Evolutionary conservation across 257 asterid genomes (phyloP), one percentile per base, ranked within the genome.

Genomic region (Vinca minor): DNA sequence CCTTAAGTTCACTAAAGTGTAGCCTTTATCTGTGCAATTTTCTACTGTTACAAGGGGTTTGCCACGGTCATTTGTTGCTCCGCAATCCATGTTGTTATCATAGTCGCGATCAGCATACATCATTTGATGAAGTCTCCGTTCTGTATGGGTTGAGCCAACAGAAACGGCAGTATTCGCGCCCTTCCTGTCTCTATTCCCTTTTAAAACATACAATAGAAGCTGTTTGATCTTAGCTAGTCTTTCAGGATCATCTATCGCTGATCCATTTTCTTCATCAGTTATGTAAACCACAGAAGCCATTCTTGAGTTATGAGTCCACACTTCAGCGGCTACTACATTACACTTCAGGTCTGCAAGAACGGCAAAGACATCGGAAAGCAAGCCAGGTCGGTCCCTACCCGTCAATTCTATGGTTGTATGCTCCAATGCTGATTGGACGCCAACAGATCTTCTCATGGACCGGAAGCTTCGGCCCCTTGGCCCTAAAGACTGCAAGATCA

Each of bases 291-390:
- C 85, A 0, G 96, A 81, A 4, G 98, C 98, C 88, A 88, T 82
- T 76, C 98, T 78, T 14, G 94, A 77, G 69, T 88, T 88, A 55
- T 91, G 98, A 17, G 98, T 91, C 98, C 98, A 91, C 4, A 88
- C 96, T 81, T 91, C 96, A 0, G 95, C 91, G 11, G 91, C 89
- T 12, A 78, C 94, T 35, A 88, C 81, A 34, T 88, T 91, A 28
- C 94, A 88, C 62, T 84, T 91, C 4, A 78, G 87, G 69, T 88
- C 91, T 0, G 94, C 64, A 49, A 91, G 95, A 71, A 91, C 86
- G 0, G 98, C 98, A 70, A 82, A 88, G 59, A 88, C 73, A 70
- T 86, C 96, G 0, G 98, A 91, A 54, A 91, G 89, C 73, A 88
- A 65, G 55, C 98, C 98, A 0, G 96, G 98, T 15, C 98, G 69